These are phyloP conservation scores for Phytopythium kandeliae DNA, from an alignment of 352 stramenopile species.

Conservation along the genomic window DNA sequence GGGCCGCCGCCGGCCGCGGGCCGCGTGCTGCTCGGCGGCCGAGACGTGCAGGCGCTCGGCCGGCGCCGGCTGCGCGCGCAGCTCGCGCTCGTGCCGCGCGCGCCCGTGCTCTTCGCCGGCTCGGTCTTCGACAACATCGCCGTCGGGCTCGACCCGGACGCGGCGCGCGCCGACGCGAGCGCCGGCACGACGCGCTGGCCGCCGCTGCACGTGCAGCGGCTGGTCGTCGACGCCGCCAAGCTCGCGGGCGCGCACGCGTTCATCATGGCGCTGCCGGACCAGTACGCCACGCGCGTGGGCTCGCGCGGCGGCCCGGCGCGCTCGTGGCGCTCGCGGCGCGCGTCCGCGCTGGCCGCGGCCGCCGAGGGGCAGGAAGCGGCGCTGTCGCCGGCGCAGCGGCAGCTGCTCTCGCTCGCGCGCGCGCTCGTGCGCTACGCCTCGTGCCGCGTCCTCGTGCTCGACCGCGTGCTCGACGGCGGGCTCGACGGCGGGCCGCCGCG, in stretches of 20 bases:
- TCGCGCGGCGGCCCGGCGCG: too few relatives aligned
- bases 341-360: too few relatives aligned
- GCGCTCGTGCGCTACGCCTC: conserved; percentile 22
- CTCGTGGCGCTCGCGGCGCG: too few relatives aligned
- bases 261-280: conserved; percentile 79
- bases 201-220: conserved; percentile 25
- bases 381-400: conserved; percentile 87
- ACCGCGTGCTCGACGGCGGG: not conserved
- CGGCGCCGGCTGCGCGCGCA: conserved; percentile 26
- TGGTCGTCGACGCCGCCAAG: conserved; percentile 65
- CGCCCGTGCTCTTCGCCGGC: conserved; percentile 32
- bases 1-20: conserved; percentile 19
- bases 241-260: conserved; percentile 35
- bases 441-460: conserved; percentile 4
- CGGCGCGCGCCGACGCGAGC: conserved; percentile 12
- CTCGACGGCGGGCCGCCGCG: not conserved
- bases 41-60: conserved; percentile 29
- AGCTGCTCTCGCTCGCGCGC: conserved; percentile 56
- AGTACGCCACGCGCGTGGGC: conserved; percentile 49
- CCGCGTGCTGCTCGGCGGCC: conserved; percentile 31
- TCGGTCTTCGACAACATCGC: conserved; percentile 55
- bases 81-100: conserved; percentile 31
- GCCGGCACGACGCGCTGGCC: conserved; percentile 22
- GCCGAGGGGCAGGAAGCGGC: conserved; percentile 84
- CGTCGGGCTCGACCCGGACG: conserved; percentile 20